phyloP scores from a whole-genome alignment of 2,329 filamentous ascomycete genomes.

The Fusarium nygamai region DNA sequence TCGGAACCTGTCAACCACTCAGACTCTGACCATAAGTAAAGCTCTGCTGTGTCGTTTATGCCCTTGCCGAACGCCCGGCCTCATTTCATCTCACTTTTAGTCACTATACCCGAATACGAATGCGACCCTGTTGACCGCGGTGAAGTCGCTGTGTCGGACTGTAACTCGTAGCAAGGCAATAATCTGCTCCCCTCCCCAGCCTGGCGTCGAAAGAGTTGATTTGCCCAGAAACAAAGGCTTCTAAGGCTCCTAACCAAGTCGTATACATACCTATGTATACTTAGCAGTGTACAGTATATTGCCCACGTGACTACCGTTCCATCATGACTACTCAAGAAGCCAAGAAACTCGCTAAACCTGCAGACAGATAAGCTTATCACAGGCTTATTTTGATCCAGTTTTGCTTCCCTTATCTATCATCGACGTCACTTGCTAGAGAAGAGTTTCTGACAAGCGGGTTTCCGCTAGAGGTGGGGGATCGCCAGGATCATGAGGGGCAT shows the following conservation, averaged over 20 bases:
- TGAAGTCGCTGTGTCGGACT: not conserved
- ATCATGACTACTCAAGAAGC: not conserved
- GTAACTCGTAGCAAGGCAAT: not conserved
- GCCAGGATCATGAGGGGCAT: slow-evolving; percentile 30
- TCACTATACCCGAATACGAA: slow-evolving; percentile 20
- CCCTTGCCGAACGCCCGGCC: not conserved
- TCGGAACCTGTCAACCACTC: not conserved
- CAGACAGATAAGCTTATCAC: slow-evolving; percentile 35
- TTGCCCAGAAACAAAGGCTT: not conserved
- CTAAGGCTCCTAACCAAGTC: not conserved
- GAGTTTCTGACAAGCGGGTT: not conserved
- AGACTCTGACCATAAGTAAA: not conserved
- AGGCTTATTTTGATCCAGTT: slow-evolving; percentile 5
- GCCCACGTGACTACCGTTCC: not conserved
- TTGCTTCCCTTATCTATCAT: not conserved
- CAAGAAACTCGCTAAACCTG: slow-evolving; percentile 21
- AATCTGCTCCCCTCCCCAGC: not conserved
- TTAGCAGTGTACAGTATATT: not conserved
- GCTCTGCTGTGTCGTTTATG: not conserved
- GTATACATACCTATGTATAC: no score
- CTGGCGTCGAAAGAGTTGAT: not conserved
- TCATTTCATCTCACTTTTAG: not conserved
- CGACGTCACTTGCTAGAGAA: slow-evolving; percentile 22
- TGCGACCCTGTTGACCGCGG: not conserved
- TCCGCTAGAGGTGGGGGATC: slow-evolving; percentile 36